A percentile compares a stretch with the other conserved stretches of the same genome.
phyloP scores from a whole-genome alignment of 179 eudicot genomes.

The Beta lomatogona region DNA sequence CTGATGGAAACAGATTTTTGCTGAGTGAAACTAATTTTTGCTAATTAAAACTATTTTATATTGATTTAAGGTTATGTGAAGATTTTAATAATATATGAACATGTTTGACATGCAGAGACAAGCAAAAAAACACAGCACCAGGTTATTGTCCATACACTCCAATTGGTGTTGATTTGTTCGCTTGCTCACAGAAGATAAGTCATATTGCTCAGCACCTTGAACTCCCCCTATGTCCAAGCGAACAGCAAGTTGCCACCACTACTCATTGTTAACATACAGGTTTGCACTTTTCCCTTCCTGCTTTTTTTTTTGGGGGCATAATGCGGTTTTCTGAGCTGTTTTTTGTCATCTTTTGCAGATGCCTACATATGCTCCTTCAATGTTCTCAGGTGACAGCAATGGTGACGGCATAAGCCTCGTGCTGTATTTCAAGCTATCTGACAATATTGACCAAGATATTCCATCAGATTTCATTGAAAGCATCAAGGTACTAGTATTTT shows the following conservation, averaged over 20 bases:
- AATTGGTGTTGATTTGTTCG: slow-evolving; percentile 72
- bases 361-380: slow-evolving; percentile 44
- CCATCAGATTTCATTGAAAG: slow-evolving; percentile 36
- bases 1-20: too few species aligned
- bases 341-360: slow-evolving; percentile 22
- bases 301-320: neutral
- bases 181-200: slow-evolving; percentile 58
- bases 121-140: slow-evolving; percentile 63
- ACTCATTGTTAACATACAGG: slow-evolving; percentile 86
- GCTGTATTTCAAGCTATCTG: slow-evolving; percentile 41
- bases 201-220: slow-evolving; percentile 83
- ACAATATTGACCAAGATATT: slow-evolving; percentile 31
- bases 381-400: slow-evolving; percentile 40
- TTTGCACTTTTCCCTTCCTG: slow-evolving; percentile 19
- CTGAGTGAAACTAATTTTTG: too few species aligned
- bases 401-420: slow-evolving; percentile 46
- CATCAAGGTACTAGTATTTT: slow-evolving; percentile 32
- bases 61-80: neutral
- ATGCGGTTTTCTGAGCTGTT: neutral
- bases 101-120: slow-evolving; percentile 59
- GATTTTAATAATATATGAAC: neutral
- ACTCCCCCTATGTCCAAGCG: slow-evolving; percentile 53
- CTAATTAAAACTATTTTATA: too few species aligned
- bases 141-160: slow-evolving; percentile 70
- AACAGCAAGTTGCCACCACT: slow-evolving; percentile 63